Evolutionary conservation across 1,139 yeast species (phyloP), one percentile per base, ranked within the genome.

Genomic region (Magnusiomyces tetraspermus): DNA sequence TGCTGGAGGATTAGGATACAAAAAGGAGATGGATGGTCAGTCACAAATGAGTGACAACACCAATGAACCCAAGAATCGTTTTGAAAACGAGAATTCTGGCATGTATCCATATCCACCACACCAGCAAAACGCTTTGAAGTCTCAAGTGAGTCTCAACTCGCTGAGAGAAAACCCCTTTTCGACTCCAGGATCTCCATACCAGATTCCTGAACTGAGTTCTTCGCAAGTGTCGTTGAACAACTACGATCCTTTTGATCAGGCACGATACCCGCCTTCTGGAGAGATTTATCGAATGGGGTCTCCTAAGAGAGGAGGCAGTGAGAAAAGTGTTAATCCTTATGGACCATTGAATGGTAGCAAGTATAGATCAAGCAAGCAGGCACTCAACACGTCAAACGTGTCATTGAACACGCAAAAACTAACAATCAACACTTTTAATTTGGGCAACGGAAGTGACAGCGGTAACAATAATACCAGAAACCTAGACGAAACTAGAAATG

Each of bases 191-290:
- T 31, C 41, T 10, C 30, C 28, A 10, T 47, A 49, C 24, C 47
- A 24, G n/a, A 22, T 49, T 11, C 50, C 53, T n/a, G 40, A 48
- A 11, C 36, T 51, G 19, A 24, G 48, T 2, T 53, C 55, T 24
- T 53, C 55, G 1, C 51, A 50, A 31, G 40, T 38, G 15, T 53
- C 55, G 2, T 42, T 53, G 11, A 45, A 53, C 40, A 51, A 53
- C 33, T 50, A 44, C 30, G 52, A 53, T 37, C 53, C 53, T 10
- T 54, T 42, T 24, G 53, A 54, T 28, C 33, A 46, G 13, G 30
- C 46, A 13, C 51, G 52, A 4, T 54, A 49, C 21, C 56, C 56
- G 17, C 56, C 56, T 8, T 41, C 56, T 3, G 52, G 55, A 3
- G 50, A 41, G 33, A 48, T 46, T 15, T 51, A 51, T 24, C 43